Percentiles rank a stretch among this genome's conserved stretches.
Conservation (phyloP, 2,329 filamentous ascomycete genomes). For the Annulohypoxylon truncatum region DNA sequence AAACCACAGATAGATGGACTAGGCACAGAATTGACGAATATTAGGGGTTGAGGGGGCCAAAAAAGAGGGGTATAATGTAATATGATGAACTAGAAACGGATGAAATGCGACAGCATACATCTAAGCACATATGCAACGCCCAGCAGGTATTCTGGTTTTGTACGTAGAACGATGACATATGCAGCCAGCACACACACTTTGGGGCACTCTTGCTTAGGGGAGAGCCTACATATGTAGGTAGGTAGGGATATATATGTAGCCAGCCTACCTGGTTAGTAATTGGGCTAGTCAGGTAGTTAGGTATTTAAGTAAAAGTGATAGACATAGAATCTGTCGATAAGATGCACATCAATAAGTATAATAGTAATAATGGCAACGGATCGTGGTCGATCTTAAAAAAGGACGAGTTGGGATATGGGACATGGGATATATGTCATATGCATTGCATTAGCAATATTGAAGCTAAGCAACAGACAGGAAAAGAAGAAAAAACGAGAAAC, state of each 20-base stretch:
- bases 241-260: slow-evolving; percentile 19
- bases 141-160: background rate
- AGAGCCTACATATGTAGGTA: slow-evolving; percentile 1
- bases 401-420: background rate
- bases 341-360: slow-evolving; percentile 19
- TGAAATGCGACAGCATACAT: slow-evolving; percentile 38
- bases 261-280: slow-evolving; percentile 9
- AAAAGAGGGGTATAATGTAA: slow-evolving; percentile 44
- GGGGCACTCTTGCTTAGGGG: background rate
- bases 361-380: background rate
- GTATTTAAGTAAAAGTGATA: slow-evolving; percentile 16
- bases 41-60: slow-evolving; percentile 41
- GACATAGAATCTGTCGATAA: slow-evolving; percentile 23
- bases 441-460: background rate
- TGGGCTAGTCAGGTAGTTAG: background rate
- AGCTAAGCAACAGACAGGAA: background rate
- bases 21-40: slow-evolving; percentile 34
- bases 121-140: slow-evolving; percentile 20
- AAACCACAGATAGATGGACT: slow-evolving; percentile 24
- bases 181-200: slow-evolving; percentile 30
- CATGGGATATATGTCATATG: background rate
- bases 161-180: slow-evolving; percentile 28
- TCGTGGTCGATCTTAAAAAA: slow-evolving; percentile 2
- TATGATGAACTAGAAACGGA: slow-evolving; percentile 25
- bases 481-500: background rate